Percentiles rank a stretch among this genome's conserved stretches.
These are phyloP conservation scores for Leavenworthia alabamica DNA, from an alignment of 345 rosid genomes.

Conservation along the genomic window DNA sequence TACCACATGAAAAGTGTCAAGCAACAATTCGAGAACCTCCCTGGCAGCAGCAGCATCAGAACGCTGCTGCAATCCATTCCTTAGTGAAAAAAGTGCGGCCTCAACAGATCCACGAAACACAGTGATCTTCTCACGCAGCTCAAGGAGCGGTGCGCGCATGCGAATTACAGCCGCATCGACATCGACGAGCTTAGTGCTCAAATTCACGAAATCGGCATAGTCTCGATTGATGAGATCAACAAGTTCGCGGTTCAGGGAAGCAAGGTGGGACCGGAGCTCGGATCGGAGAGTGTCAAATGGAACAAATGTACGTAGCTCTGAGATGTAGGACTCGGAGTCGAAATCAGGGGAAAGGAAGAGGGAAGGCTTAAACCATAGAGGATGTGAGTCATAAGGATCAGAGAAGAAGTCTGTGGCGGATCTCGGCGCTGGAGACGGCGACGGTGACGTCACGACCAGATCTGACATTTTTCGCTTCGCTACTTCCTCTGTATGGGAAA, in stretches of 20 bases:
- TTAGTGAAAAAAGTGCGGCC: constrained; percentile 56
- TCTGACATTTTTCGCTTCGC: constrained; percentile 41
- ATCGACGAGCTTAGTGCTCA: constrained; percentile 94
- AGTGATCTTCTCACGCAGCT: constrained; percentile 80
- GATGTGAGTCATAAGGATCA: constrained; percentile 80
- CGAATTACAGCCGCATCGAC: constrained; percentile 85
- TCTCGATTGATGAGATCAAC: constrained; percentile 98
- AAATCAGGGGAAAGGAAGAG: constrained; percentile 74
- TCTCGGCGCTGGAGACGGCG: constrained; percentile 61
- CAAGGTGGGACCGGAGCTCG: constrained; percentile 75
- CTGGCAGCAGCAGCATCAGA: constrained; percentile 90
- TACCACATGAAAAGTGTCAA: constrained; percentile 91
- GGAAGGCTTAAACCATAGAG: constrained; percentile 89
- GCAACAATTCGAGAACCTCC: constrained; percentile 75
- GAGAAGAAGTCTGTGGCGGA: constrained; percentile 83
- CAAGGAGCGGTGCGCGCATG: constrained; percentile 95
- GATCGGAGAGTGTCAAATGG: constrained; percentile 93
- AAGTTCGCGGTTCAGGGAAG: constrained; percentile 90
- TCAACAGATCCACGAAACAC: constrained; percentile 70
- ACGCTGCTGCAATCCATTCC: constrained; percentile 78
- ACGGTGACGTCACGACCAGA: constrained; percentile 40
- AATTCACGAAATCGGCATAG: constrained; percentile 88
- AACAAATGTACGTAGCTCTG: constrained; percentile 93
- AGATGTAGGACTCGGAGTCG: constrained; percentile 84
- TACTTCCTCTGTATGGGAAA: neutral